A percentile compares a stretch with the other conserved stretches of the same genome.
Evolutionary conservation across 2,329 filamentous ascomycete genomes (phyloP).

Genomic region (Emergomyces pasteurianus): DNA sequence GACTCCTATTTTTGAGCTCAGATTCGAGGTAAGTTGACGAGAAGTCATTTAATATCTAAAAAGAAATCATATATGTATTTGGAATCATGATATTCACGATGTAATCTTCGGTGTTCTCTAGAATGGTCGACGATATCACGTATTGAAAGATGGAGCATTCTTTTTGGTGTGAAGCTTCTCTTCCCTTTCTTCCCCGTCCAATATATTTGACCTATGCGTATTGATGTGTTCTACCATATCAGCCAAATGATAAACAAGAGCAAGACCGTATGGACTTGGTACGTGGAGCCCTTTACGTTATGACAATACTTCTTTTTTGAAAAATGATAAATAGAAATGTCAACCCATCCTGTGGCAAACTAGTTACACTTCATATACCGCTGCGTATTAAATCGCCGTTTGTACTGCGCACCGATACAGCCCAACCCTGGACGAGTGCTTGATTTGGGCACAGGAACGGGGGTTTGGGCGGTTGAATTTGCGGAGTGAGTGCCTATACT

Average conservation of each 20-base stretch:
- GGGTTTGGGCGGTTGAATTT: conserved; percentile 9
- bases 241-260: conserved; percentile 11
- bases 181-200: background rate
- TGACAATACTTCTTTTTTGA: background rate
- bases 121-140: conserved; percentile 10
- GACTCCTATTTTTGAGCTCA: background rate
- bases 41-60: background rate
- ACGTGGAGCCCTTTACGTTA: background rate
- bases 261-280: conserved; percentile 11
- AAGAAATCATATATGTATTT: background rate
- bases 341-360: background rate
- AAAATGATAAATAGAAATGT: background rate
- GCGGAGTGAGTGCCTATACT: conserved; percentile 8
- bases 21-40: conserved; percentile 3
- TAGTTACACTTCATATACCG: conserved; percentile 8
- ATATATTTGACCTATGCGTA: background rate
- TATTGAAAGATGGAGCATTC: conserved; percentile 8
- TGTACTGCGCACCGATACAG: conserved; percentile 6
- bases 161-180: conserved; percentile 5
- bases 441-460: conserved; percentile 10
- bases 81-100: background rate
- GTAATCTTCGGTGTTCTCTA: background rate
- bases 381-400: conserved; percentile 5
- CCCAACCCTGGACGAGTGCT: conserved; percentile 4
- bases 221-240: background rate